These are phyloP conservation scores for Xylariaceae sp. DNA, from an alignment of 2,329 filamentous ascomycete genomes.

Conservation along the genomic window DNA sequence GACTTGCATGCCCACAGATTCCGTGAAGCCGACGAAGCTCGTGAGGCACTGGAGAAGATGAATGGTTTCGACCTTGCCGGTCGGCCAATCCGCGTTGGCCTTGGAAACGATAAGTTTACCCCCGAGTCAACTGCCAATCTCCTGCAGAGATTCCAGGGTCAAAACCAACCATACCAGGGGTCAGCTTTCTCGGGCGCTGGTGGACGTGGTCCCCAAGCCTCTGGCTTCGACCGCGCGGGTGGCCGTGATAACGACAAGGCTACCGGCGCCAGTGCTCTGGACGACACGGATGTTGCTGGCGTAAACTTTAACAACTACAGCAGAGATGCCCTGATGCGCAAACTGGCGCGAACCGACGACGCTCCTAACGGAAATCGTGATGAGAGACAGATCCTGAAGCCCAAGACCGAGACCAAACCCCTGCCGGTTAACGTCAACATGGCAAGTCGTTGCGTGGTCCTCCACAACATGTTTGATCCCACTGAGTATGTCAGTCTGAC, in stretches of 20 bases:
- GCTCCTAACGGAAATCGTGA: conserved; percentile 55
- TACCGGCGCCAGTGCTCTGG: conserved; percentile 84
- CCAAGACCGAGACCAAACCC: conserved; percentile 71
- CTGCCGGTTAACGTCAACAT: conserved; percentile 81
- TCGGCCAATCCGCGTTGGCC: conserved; percentile 93
- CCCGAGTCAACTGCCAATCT: conserved; percentile 91
- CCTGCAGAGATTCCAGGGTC: conserved; percentile 83
- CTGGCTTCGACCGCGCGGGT: conserved; percentile 85
- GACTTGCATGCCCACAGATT: conserved; percentile 57
- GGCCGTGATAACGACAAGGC: conserved; percentile 85
- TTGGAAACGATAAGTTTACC: conserved; percentile 99
- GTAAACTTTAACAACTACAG: conserved; percentile 99
- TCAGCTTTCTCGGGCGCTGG: conserved; percentile 87
- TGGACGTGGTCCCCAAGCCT: conserved; percentile 75
- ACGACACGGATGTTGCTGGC: conserved; percentile 94
- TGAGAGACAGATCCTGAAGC: conserved; percentile 65
- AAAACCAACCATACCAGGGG: conserved; percentile 73
- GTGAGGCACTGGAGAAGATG: conserved; percentile 96
- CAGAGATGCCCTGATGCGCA: conserved; percentile 96
- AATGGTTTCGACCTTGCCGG: conserved; percentile 98
- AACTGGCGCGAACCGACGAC: conserved; percentile 94
- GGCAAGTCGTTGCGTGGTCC: conserved; percentile 85
- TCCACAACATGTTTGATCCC: conserved; percentile 94
- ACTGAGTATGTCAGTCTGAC: conserved; percentile 62
- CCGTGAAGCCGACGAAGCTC: conserved; percentile 80